Base-by-base conservation (phyloP, 2,329 filamentous ascomycete genomes). In the Geosmithia flava region DNA sequence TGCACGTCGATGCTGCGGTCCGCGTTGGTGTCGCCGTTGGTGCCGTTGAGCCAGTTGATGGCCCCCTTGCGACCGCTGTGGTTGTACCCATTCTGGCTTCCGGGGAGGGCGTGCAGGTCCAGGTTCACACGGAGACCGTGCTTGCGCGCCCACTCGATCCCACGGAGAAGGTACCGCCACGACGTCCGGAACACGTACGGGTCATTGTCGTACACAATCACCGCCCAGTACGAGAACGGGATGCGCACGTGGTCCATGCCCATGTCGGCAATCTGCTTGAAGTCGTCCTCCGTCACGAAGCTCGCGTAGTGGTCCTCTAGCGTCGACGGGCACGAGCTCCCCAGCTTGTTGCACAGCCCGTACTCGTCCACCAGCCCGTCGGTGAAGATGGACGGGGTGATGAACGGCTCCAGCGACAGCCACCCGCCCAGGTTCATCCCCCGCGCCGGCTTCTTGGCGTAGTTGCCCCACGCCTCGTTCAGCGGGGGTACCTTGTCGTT, bases 231-330 rank as follows among this genome's bases (percentile, higher is more conserved):
- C 10, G 85, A 87, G 62, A 84, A 97, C 0, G 87, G 89, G 48
- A 98, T 96, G 48, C 93, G 85, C n/a, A 98, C 86, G 61, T 98
- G 93, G 61, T 98, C 93, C 44, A 98, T 78, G 0, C 93, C 93
- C 1, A 93, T 93, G 40, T 80, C 82, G 45, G 81, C 80, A 51
- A 98, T 96, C 41, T 91, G 85, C 49, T 74, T 73, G 62, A 97
- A 95, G 2, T 87, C 89, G 50, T 84, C 70, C 60, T 94, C 87
- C 0, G 79, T 90, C 42, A 97, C 81, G 59, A 95, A 98, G 0
- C 79, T 80, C 1, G 90, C 83, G 66, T 98, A 98, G 64, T 98
- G 93, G 51, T 86, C 75, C 62, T 98, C 93, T n/a, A 97, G 67
- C 0, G 76, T 84, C 30, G 78, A 76, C 3, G 82, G 78, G 11